Evolutionary conservation across 2,329 filamentous ascomycete genomes (phyloP).

Genomic region (Pezicula radicicola): DNA sequence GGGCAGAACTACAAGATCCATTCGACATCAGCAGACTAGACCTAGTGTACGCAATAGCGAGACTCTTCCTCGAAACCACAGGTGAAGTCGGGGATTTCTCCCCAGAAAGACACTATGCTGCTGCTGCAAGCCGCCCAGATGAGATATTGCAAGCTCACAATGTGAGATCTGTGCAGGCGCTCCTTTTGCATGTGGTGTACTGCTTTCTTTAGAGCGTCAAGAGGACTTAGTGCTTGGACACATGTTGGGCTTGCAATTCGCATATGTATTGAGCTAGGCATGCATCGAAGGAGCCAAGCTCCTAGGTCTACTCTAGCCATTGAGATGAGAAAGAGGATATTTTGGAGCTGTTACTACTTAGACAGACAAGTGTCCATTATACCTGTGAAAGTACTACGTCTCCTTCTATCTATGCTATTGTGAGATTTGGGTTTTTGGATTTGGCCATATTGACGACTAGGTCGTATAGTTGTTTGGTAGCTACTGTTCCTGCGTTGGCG

Average conservation of each 20-base stretch:
- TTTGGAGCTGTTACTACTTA: slow-evolving; percentile 33
- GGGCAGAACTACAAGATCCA: slow-evolving; percentile 12
- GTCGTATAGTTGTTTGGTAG: neutral
- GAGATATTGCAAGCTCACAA: slow-evolving; percentile 30
- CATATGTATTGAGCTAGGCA: slow-evolving; percentile 19
- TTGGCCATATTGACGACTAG: neutral
- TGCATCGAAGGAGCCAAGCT: slow-evolving; percentile 2
- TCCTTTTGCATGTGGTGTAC: slow-evolving; percentile 31
- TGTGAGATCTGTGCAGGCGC: slow-evolving; percentile 28
- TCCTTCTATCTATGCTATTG: neutral
- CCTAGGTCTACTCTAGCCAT: slow-evolving; percentile 6
- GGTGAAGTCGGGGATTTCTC: slow-evolving; percentile 26
- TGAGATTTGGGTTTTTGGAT: neutral
- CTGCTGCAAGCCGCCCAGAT: slow-evolving; percentile 30
- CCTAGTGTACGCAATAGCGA: slow-evolving; percentile 28
- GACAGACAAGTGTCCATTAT: slow-evolving; percentile 30
- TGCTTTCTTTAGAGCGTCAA: slow-evolving; percentile 30
- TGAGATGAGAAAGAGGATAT: slow-evolving; percentile 28
- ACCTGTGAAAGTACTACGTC: neutral
- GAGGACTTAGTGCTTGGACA: slow-evolving; percentile 32
- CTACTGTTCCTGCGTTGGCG: neutral
- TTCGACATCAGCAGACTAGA: slow-evolving; percentile 20
- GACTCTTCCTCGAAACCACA: slow-evolving; percentile 27
- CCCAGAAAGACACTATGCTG: slow-evolving; percentile 26
- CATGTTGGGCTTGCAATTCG: slow-evolving; percentile 25